Conservation (phyloP, 2,329 filamentous ascomycete species). For the Fusarium sp. region DNA sequence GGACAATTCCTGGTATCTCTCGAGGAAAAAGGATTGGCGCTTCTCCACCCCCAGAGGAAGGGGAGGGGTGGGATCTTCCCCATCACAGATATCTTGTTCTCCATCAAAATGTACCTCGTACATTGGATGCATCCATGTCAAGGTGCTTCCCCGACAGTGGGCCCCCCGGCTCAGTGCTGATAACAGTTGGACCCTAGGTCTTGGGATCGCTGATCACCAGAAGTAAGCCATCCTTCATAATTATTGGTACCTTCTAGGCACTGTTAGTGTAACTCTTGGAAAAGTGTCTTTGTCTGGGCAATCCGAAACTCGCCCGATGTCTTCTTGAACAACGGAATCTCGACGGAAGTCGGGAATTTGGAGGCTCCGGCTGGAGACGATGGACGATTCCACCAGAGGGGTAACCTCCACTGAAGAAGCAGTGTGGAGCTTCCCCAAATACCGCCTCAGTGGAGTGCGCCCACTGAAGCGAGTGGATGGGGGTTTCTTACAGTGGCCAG, state of each 20-base stretch:
- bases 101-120: slow-evolving; percentile 27
- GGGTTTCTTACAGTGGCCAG: slow-evolving; percentile 23
- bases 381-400: slow-evolving; percentile 16
- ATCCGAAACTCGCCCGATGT: slow-evolving; percentile 1
- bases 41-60: slow-evolving; percentile 28
- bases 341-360: background rate
- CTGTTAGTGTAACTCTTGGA: background rate
- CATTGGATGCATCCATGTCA: slow-evolving; percentile 11
- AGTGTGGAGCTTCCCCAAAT: slow-evolving; percentile 36
- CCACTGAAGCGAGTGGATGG: slow-evolving; percentile 20
- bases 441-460: slow-evolving; percentile 22
- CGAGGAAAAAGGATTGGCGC: background rate
- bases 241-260: slow-evolving; percentile 8
- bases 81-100: slow-evolving; percentile 28
- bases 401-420: slow-evolving; percentile 43
- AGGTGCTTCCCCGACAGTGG: slow-evolving; percentile 34
- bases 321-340: background rate
- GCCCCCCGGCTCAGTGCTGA: slow-evolving; percentile 2
- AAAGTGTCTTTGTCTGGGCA: background rate
- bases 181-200: slow-evolving; percentile 26
- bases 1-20: slow-evolving; percentile 20
- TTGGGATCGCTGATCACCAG: slow-evolving; percentile 20
- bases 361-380: slow-evolving; percentile 24
- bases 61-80: slow-evolving; percentile 32
- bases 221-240: slow-evolving; percentile 4